These are phyloP conservation scores for Fusarium pininemorale DNA, from an alignment of 2,329 filamentous ascomycete species.

Conservation along the genomic window DNA sequence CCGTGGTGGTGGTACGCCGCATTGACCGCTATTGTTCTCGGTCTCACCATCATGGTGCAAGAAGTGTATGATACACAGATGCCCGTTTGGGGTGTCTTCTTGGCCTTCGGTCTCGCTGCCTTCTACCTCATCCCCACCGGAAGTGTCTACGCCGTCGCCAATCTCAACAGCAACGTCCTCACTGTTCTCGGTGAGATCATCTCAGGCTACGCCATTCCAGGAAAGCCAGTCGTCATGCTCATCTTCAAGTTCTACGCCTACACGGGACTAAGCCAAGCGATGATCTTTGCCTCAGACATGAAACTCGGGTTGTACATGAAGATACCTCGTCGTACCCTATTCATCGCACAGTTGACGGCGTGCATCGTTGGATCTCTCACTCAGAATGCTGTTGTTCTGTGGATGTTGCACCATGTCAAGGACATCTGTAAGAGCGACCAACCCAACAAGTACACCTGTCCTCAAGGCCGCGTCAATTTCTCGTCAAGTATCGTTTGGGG, in stretches of 20 bases:
- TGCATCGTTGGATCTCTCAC: not conserved
- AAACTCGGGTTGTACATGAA: constrained; percentile 2
- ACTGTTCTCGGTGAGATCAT: not conserved
- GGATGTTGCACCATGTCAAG: constrained; percentile 1
- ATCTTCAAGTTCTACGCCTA: constrained; percentile 8
- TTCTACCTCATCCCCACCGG: not conserved
- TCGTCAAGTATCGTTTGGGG: not conserved
- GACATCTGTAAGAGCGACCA: not conserved
- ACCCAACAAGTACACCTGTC: not conserved
- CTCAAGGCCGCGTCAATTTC: not conserved
- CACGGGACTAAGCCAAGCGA: not conserved
- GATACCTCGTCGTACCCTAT: not conserved
- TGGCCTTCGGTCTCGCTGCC: not conserved
- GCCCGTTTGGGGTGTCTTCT: not conserved
- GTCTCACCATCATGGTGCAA: constrained; percentile 1
- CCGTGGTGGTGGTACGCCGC: constrained; percentile 1
- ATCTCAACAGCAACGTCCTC: not conserved
- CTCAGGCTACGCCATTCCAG: not conserved
- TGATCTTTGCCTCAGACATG: constrained; percentile 2
- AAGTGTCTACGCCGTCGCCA: not conserved
- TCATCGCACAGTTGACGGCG: not conserved
- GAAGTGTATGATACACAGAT: not conserved
- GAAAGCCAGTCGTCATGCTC: not conserved
- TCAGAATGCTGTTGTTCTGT: not conserved
- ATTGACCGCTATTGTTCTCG: not conserved